Conservation (phyloP, 2,329 filamentous ascomycete genomes). For the Didymellaceae sp. region DNA sequence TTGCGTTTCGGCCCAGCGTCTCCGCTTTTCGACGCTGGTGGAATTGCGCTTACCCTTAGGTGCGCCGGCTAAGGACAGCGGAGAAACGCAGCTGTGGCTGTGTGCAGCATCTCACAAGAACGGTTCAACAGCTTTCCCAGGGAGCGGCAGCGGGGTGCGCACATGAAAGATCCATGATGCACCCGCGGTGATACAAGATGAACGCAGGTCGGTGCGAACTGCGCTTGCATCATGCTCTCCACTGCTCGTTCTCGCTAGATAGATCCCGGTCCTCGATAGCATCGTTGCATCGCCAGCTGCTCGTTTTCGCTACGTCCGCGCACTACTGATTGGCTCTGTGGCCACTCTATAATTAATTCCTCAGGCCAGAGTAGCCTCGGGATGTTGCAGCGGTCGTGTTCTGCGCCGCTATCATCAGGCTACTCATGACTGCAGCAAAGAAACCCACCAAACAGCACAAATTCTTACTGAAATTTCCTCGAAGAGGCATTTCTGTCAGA, state of each 20-base stretch:
- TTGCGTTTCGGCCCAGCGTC: constrained; percentile 15
- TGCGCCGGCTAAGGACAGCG: constrained; percentile 14
- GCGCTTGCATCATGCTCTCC: constrained; percentile 19
- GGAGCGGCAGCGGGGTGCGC: neutral
- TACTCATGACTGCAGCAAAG: neutral
- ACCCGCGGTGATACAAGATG: constrained; percentile 13
- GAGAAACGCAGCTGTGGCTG: constrained; percentile 10
- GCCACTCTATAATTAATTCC: constrained; percentile 17
- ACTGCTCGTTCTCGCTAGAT: constrained; percentile 12
- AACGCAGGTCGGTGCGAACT: constrained; percentile 13
- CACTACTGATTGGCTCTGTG: constrained; percentile 6
- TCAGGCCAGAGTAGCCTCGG: constrained; percentile 7
- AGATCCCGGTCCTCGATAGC: constrained; percentile 2
- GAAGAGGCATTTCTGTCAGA: neutral
- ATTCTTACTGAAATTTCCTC: neutral
- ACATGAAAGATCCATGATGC: constrained; percentile 6
- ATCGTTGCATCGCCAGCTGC: constrained; percentile 8
- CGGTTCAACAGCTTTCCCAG: neutral
- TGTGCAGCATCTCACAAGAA: constrained; percentile 5
- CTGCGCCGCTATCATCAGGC: constrained; percentile 9
- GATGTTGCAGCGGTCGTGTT: constrained; percentile 10
- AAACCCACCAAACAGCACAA: neutral
- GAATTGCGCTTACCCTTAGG: constrained; percentile 5
- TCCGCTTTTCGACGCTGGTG: constrained; percentile 23
- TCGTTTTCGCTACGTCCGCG: constrained; percentile 11